phyloP scores from a whole-genome alignment of 2,329 filamentous ascomycete genomes.

The Hypoxylon sp. region DNA sequence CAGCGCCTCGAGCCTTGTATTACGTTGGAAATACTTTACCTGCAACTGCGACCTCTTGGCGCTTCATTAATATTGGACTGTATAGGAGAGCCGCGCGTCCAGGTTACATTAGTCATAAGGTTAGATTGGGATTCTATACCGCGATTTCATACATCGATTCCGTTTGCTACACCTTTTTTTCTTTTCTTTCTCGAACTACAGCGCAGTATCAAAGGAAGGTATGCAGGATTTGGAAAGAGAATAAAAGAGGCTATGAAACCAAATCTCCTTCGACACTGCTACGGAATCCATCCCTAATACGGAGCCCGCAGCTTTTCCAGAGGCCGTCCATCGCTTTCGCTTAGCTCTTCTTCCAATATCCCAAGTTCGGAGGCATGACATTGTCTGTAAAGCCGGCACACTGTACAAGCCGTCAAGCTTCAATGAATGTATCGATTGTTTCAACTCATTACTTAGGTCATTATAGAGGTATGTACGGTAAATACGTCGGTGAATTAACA shows the following conservation, averaged over 20 bases:
- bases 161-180: slow-evolving; percentile 8
- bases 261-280: slow-evolving; percentile 10
- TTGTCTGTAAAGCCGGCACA: neutral
- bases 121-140: slow-evolving; percentile 21
- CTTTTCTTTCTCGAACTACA: neutral
- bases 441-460: neutral
- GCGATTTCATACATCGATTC: slow-evolving; percentile 6
- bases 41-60: slow-evolving; percentile 38
- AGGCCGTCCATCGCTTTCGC: neutral
- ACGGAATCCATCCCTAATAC: neutral
- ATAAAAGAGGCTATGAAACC: neutral
- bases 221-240: neutral
- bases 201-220: neutral
- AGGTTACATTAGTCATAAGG: slow-evolving; percentile 34
- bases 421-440: neutral
- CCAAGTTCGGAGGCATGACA: neutral
- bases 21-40: slow-evolving; percentile 20
- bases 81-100: slow-evolving; percentile 38
- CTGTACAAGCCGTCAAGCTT: neutral
- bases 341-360: neutral
- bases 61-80: slow-evolving; percentile 22
- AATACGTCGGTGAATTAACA: neutral
- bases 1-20: slow-evolving; percentile 24
- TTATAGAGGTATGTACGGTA: neutral
- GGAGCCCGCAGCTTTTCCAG: slow-evolving; percentile 4